These are phyloP conservation scores for Aspergillus coremiiformis DNA, from an alignment of 495 filamentous ascomycete species.

Conservation along the genomic window DNA sequence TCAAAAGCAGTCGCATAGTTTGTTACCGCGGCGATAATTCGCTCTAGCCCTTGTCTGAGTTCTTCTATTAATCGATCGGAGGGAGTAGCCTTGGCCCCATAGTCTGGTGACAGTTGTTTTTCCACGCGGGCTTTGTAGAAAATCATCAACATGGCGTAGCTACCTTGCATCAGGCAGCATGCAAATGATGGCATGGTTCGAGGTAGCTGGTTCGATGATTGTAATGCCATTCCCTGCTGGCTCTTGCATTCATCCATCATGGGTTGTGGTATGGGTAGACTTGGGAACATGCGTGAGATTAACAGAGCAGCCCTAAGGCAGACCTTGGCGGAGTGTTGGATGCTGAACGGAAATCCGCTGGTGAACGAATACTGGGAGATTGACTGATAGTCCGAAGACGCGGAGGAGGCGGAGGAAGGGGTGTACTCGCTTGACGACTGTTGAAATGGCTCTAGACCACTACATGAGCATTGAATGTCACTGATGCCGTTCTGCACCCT, in stretches of 20 bases:
- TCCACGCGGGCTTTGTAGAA: constrained; percentile 43
- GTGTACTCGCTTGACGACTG: constrained; percentile 32
- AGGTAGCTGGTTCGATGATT: constrained; percentile 29
- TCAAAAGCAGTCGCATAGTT: constrained; percentile 55
- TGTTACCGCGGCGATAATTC: constrained; percentile 42
- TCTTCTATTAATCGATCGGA: constrained; percentile 43
- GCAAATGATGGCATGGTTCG: constrained; percentile 56
- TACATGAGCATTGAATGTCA: constrained; percentile 30
- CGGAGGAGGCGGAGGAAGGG: constrained; percentile 32
- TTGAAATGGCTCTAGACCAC: constrained; percentile 27
- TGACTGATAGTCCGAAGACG: constrained; percentile 28
- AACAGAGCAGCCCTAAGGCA: constrained; percentile 45
- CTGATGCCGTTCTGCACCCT: constrained; percentile 22
- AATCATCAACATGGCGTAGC: constrained; percentile 54
- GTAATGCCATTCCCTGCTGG: constrained; percentile 17
- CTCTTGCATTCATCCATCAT: constrained; percentile 12
- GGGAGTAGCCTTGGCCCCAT: constrained; percentile 24
- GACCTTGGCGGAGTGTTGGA: constrained; percentile 47
- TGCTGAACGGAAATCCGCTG: constrained; percentile 43
- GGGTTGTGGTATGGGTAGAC: constrained; percentile 44
- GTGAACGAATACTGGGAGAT: constrained; percentile 28
- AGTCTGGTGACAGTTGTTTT: constrained; percentile 38
- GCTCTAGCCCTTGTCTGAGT: constrained; percentile 45
- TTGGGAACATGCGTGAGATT: constrained; percentile 45
- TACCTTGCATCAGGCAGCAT: constrained; percentile 56